A percentile compares a stretch with the other conserved stretches of the same genome.
phyloP scores from a whole-genome alignment of 2,329 filamentous ascomycete species.

The Escovopsis sp. region DNA sequence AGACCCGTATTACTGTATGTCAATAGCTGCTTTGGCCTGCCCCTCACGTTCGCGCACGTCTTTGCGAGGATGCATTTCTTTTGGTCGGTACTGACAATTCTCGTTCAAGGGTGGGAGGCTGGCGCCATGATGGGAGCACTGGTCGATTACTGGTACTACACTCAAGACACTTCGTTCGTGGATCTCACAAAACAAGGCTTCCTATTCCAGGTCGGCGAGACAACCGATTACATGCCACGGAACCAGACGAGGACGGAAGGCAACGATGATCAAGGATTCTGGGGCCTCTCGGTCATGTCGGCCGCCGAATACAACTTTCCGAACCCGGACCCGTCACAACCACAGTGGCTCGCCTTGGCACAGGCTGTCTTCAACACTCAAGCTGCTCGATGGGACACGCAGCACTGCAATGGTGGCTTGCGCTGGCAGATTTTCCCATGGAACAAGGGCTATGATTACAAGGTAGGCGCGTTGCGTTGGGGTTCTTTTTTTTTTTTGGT shows the following conservation, averaged over 20 bases:
- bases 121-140: constrained; percentile 58
- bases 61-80: neutral
- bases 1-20: constrained; percentile 39
- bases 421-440: constrained; percentile 77
- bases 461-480: constrained; percentile 1
- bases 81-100: neutral
- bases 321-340: constrained; percentile 38
- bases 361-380: constrained; percentile 75
- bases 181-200: constrained; percentile 51
- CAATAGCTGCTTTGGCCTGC: no score
- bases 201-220: constrained; percentile 57
- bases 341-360: constrained; percentile 56
- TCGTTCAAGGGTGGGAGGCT: constrained; percentile 48
- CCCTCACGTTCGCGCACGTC: neutral
- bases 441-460: constrained; percentile 73
- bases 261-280: constrained; percentile 66
- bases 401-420: constrained; percentile 58
- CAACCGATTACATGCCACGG: constrained; percentile 63
- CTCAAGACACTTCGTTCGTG: constrained; percentile 59
- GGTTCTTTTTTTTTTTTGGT: no score
- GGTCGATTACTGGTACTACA: constrained; percentile 78
- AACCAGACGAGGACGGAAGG: constrained; percentile 56
- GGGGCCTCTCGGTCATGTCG: constrained; percentile 55
- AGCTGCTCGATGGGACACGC: constrained; percentile 54
- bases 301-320: constrained; percentile 57